Conservation (phyloP, 495 filamentous ascomycete species). For the Trichocladium uniseriatum region DNA sequence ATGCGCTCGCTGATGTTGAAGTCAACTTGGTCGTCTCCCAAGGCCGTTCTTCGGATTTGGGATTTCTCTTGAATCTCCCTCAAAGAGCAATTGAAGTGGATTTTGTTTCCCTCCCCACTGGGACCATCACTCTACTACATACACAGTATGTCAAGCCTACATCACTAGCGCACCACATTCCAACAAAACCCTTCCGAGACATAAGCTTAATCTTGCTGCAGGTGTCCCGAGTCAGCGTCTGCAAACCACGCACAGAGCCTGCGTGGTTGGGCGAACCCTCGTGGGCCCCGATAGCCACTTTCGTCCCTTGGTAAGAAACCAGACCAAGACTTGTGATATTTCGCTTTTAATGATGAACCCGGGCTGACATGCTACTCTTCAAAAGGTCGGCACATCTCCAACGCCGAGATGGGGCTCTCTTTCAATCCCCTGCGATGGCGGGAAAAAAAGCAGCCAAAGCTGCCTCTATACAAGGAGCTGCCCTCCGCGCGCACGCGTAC, state of each 20-base stretch:
- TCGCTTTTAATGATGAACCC: not conserved
- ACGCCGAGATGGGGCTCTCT: slow-evolving; percentile 21
- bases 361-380: not conserved
- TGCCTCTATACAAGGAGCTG: slow-evolving; percentile 37
- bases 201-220: not conserved
- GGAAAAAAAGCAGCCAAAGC: slow-evolving; percentile 27
- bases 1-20: not conserved
- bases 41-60: too few relatives aligned
- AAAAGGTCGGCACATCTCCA: not conserved
- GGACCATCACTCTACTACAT: too few relatives aligned
- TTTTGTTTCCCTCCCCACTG: too few relatives aligned
- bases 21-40: not conserved
- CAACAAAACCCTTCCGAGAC: too few relatives aligned
- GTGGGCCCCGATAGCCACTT: too few relatives aligned
- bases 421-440: slow-evolving; percentile 28
- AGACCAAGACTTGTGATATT: not conserved
- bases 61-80: too few relatives aligned
- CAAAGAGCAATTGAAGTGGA: too few relatives aligned
- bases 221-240: too few relatives aligned
- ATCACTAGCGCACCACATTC: too few relatives aligned
- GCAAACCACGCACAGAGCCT: not conserved
- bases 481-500: slow-evolving; percentile 7
- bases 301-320: not conserved
- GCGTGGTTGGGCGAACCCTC: not conserved
- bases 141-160: too few relatives aligned